Conservation (phyloP, 768 basidiomycete genomes). For the Leccinum uliginosum region DNA sequence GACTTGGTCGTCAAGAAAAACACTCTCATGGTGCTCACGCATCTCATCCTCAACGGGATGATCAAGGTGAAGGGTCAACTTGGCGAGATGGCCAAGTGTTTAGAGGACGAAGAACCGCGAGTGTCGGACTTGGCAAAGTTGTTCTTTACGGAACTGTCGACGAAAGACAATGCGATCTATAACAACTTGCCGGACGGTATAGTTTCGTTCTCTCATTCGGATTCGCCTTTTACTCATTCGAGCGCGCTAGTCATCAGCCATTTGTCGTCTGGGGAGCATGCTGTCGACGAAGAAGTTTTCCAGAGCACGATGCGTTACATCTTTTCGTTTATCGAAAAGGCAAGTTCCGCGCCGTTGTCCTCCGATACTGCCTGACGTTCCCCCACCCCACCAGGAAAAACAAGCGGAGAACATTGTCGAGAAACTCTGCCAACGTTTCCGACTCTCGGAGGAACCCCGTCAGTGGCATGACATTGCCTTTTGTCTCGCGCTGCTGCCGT, state of each 20-base stretch:
- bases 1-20: conserved; percentile 96
- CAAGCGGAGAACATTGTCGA: conserved; percentile 98
- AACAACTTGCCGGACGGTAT: conserved; percentile 95
- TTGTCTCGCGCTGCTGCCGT: conserved; percentile 90
- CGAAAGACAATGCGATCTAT: conserved; percentile 98
- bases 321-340: conserved; percentile 97
- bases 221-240: conserved; percentile 3
- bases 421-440: conserved; percentile 95
- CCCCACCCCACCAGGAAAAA: conserved; percentile 68
- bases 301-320: conserved; percentile 93
- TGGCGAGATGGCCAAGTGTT: conserved; percentile 99
- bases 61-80: conserved; percentile 99
- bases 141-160: conserved; percentile 94
- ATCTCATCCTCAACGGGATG: conserved; percentile 97
- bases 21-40: conserved; percentile 96
- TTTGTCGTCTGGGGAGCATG: conserved; percentile 83
- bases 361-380: background rate
- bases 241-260: conserved; percentile 79
- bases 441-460: conserved; percentile 77
- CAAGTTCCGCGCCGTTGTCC: conserved; percentile 22
- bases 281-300: conserved; percentile 90
- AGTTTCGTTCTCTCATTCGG: conserved; percentile 15
- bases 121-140: conserved; percentile 94
- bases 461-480: conserved; percentile 99
- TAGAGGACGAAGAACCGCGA: conserved; percentile 84